Evolutionary conservation across 2,329 filamentous ascomycete genomes (phyloP).

Genomic region (Bipolaris zeicola): DNA sequence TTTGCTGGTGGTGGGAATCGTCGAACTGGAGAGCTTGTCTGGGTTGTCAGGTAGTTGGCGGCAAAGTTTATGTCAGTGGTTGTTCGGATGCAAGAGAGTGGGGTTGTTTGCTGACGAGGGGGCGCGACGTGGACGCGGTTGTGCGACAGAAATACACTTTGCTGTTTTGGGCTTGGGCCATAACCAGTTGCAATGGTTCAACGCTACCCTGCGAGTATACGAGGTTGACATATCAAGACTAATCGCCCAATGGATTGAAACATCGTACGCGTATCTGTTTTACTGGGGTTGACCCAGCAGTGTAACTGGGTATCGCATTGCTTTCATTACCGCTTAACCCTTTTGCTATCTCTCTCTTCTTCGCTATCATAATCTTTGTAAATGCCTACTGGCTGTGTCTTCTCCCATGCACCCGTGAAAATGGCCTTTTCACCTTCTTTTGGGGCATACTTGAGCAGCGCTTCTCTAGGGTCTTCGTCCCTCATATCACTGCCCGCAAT

Average conservation of each 20-base stretch:
- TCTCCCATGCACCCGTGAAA: slow-evolving; percentile 92
- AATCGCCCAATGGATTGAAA: background rate
- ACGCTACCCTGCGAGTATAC: background rate
- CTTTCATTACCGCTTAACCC: slow-evolving; percentile 27
- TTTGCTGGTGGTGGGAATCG: slow-evolving; percentile 4
- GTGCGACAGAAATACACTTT: slow-evolving; percentile 11
- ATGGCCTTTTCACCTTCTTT: slow-evolving; percentile 90
- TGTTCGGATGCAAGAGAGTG: slow-evolving; percentile 14
- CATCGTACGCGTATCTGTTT: slow-evolving; percentile 14
- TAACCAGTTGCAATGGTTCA: background rate
- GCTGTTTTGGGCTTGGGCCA: slow-evolving; percentile 11
- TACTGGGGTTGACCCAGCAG: slow-evolving; percentile 10
- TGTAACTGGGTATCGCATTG: background rate
- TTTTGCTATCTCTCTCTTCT: slow-evolving; percentile 75
- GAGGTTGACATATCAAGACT: background rate
- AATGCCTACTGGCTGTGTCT: slow-evolving; percentile 89
- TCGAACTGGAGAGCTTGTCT: slow-evolving; percentile 1
- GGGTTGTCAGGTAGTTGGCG: slow-evolving; percentile 1
- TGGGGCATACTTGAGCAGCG: slow-evolving; percentile 91
- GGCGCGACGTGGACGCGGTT: slow-evolving; percentile 23
- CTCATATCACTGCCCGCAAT: slow-evolving; percentile 92
- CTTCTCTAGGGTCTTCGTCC: slow-evolving; percentile 94
- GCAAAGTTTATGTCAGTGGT: slow-evolving; percentile 5
- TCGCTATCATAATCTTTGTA: slow-evolving; percentile 90
- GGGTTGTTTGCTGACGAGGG: slow-evolving; percentile 12